Evolutionary conservation across 2,329 filamentous ascomycete species (phyloP).

Genomic region (Xylaria digitata): DNA sequence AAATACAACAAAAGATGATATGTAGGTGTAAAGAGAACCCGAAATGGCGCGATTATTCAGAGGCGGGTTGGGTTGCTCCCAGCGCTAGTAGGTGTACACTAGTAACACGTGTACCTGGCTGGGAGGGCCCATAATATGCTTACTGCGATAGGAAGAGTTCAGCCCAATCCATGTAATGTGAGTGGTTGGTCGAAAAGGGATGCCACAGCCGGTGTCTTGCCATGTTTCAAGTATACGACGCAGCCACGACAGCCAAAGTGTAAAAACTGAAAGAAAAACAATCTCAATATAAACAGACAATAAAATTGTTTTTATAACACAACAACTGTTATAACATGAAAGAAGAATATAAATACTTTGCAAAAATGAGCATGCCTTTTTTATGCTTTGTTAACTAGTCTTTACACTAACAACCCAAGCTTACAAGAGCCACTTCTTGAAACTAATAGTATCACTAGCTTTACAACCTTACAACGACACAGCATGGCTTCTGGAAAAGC

Average conservation of each 20-base stretch:
- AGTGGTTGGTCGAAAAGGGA: conserved; percentile 27
- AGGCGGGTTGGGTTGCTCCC: background rate
- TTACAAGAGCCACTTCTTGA: no score
- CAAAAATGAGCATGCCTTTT: background rate
- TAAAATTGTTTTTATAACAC: background rate
- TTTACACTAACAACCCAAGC: background rate
- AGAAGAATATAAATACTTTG: background rate
- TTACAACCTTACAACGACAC: background rate
- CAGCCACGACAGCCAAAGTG: no score
- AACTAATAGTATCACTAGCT: no score
- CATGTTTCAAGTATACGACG: no score
- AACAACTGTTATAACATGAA: background rate
- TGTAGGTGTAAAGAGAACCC: no score
- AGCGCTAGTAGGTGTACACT: background rate
- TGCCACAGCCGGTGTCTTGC: background rate
- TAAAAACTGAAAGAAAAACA: no score
- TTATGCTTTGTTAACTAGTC: background rate
- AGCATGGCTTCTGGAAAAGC: background rate
- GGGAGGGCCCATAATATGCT: background rate
- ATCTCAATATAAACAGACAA: background rate
- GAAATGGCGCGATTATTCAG: background rate
- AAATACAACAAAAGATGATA: no score
- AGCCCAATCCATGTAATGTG: conserved; percentile 33
- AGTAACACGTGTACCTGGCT: background rate
- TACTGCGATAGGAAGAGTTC: conserved; percentile 24